Evolutionary conservation across 1,139 yeast genomes (phyloP).

Genomic region (Hanseniaspora sp.): DNA sequence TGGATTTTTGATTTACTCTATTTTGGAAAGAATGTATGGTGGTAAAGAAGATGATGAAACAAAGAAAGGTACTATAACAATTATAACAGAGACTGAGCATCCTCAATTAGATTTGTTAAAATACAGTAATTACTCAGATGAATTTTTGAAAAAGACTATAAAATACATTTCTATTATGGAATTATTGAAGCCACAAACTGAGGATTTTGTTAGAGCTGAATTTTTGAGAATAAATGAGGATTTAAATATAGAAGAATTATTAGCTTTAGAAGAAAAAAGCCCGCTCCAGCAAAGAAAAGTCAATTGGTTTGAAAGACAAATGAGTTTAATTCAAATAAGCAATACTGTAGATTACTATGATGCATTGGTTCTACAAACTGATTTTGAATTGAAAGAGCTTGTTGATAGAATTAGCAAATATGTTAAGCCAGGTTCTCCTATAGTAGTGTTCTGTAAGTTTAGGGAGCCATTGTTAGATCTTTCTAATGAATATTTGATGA

Average conservation of each 20-base stretch:
- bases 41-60: slow-evolving; percentile 23
- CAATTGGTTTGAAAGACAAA: slow-evolving; percentile 32
- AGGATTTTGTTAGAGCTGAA: slow-evolving; percentile 37
- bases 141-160: slow-evolving; percentile 43
- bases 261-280: slow-evolving; percentile 53
- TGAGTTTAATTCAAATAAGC: slow-evolving; percentile 46
- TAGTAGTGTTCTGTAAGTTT: slow-evolving; percentile 68
- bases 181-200: slow-evolving; percentile 56
- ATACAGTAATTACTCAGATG: slow-evolving; percentile 52
- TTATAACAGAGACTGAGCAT: slow-evolving; percentile 87
- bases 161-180: slow-evolving; percentile 70
- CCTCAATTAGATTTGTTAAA: slow-evolving; percentile 64
- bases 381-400: slow-evolving; percentile 57
- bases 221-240: slow-evolving; percentile 43
- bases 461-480: slow-evolving; percentile 69
- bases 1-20: slow-evolving; percentile 68
- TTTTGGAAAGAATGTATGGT: slow-evolving; percentile 84
- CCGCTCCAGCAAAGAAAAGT: slow-evolving; percentile 46
- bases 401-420: slow-evolving; percentile 52
- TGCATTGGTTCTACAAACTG: slow-evolving; percentile 62
- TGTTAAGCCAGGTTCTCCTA: slow-evolving; percentile 78
- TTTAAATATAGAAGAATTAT: slow-evolving; percentile 34
- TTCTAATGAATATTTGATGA: slow-evolving; percentile 48
- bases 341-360: slow-evolving; percentile 49
- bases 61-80: slow-evolving; percentile 51